These are phyloP conservation scores for Aspergillus ostianus DNA, from an alignment of 495 filamentous ascomycete species.

Conservation along the genomic window DNA sequence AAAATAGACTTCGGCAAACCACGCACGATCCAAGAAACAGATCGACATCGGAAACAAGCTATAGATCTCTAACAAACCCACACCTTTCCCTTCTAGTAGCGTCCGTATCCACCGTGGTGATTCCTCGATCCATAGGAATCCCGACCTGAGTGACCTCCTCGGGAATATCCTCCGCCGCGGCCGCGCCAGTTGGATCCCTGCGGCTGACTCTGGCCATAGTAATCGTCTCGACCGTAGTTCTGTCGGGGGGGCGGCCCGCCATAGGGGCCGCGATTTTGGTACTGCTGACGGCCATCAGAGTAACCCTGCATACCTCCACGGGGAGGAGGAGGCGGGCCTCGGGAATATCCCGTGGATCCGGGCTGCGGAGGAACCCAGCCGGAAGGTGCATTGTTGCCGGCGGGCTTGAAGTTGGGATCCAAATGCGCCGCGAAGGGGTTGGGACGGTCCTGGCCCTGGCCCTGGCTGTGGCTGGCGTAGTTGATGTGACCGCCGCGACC, in stretches of 20 bases:
- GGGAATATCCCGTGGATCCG: conserved; percentile 33
- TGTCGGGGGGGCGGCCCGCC: conserved; percentile 19
- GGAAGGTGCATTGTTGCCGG: conserved; percentile 30
- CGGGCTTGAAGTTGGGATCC: conserved; percentile 49
- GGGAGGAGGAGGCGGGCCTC: conserved; percentile 43
- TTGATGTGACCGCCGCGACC: conserved; percentile 55
- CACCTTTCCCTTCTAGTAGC: conserved; percentile 30
- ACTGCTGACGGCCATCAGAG: conserved; percentile 21
- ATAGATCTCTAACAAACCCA: conserved; percentile 2
- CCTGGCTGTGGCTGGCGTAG: conserved; percentile 36
- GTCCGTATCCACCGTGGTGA: conserved; percentile 38
- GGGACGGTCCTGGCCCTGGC: conserved; percentile 38
- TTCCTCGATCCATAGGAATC: conserved; percentile 28
- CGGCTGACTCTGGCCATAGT: conserved; percentile 23
- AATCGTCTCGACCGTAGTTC: conserved; percentile 19
- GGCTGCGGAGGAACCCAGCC: conserved; percentile 40
- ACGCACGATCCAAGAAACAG: conserved; percentile 5
- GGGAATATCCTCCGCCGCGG: conserved; percentile 28
- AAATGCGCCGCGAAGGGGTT: conserved; percentile 57
- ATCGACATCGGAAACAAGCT: conserved; percentile 4
- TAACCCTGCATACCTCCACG: conserved; percentile 35
- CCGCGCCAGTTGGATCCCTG: background rate
- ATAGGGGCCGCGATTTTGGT: conserved; percentile 28
- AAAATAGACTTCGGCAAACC: background rate
- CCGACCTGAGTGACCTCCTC: conserved; percentile 29